These are phyloP conservation scores for Dactylellina haptotyla DNA, from an alignment of 2,329 filamentous ascomycete species.

Conservation along the genomic window DNA sequence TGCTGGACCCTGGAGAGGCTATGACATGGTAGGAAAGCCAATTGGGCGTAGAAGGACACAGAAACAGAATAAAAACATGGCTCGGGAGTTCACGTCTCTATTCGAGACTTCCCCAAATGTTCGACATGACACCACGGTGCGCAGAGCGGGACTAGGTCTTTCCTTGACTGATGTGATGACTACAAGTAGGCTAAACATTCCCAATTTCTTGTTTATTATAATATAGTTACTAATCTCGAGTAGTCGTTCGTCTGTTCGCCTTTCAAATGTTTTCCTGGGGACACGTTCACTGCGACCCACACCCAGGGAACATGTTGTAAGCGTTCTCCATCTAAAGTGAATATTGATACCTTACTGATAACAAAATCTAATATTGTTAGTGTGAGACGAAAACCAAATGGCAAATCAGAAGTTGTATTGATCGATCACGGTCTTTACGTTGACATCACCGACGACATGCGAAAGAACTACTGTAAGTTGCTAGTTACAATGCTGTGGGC, in stretches of 20 bases:
- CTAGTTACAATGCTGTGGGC: not conserved
- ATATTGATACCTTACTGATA: not conserved
- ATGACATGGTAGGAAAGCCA: constrained; percentile 63
- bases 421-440: constrained; percentile 98
- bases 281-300: constrained; percentile 93
- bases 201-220: not conserved
- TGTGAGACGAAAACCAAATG: constrained; percentile 79
- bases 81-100: constrained; percentile 31
- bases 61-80: constrained; percentile 25
- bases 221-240: not conserved
- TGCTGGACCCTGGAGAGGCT: constrained; percentile 79
- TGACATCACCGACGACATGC: constrained; percentile 83
- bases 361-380: constrained; percentile 1
- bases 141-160: constrained; percentile 79
- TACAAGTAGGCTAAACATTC: constrained; percentile 70
- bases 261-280: constrained; percentile 99
- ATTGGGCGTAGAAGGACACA: constrained; percentile 31
- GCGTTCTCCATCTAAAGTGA: constrained; percentile 2
- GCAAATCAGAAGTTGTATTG: constrained; percentile 83
- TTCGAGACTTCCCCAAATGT: constrained; percentile 40
- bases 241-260: constrained; percentile 83
- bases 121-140: constrained; percentile 34
- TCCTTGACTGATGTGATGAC: constrained; percentile 89
- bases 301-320: constrained; percentile 85
- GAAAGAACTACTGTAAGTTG: constrained; percentile 76